These are phyloP conservation scores for Sphaerulina populicola DNA, from an alignment of 2,329 filamentous ascomycete genomes.

Conservation along the genomic window DNA sequence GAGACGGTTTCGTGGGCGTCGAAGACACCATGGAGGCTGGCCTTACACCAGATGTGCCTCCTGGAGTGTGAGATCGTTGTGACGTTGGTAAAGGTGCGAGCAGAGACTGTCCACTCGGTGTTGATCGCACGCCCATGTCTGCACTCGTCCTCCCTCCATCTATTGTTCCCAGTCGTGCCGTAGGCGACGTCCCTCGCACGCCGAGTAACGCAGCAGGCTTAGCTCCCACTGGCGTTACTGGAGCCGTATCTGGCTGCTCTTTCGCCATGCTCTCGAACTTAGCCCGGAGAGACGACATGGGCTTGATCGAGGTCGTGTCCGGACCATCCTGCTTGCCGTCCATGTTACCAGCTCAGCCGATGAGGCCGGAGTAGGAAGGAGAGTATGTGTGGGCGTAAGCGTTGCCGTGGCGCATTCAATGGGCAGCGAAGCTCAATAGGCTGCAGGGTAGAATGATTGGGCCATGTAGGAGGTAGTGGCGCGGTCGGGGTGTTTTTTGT, in stretches of 20 bases:
- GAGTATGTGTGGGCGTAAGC: not conserved
- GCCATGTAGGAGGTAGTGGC: slow-evolving; percentile 6
- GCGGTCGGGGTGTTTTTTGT: not conserved
- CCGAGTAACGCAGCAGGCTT: slow-evolving; percentile 8
- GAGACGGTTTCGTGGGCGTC: slow-evolving; percentile 42
- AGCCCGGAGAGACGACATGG: slow-evolving; percentile 71
- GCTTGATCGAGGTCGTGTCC: slow-evolving; percentile 71
- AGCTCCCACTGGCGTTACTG: slow-evolving; percentile 13
- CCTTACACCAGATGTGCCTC: slow-evolving; percentile 25
- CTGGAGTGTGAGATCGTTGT: slow-evolving; percentile 28
- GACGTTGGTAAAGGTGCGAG: slow-evolving; percentile 5
- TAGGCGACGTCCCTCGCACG: slow-evolving; percentile 1
- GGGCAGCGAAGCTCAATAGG: not conserved
- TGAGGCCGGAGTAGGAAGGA: not conserved
- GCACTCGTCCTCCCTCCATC: slow-evolving; percentile 7
- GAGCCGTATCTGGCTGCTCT: slow-evolving; percentile 16
- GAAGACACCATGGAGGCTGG: slow-evolving; percentile 45
- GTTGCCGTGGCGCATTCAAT: not conserved
- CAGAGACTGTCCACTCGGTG: not conserved
- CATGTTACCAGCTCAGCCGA: slow-evolving; percentile 15
- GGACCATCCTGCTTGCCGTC: slow-evolving; percentile 48
- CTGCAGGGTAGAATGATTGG: not conserved
- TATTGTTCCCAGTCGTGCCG: slow-evolving; percentile 2
- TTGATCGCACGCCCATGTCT: slow-evolving; percentile 9
- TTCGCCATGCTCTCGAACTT: slow-evolving; percentile 67